Base-by-base conservation (phyloP, 2,329 filamentous ascomycete genomes). In the Lasiodiplodia citricola region DNA sequence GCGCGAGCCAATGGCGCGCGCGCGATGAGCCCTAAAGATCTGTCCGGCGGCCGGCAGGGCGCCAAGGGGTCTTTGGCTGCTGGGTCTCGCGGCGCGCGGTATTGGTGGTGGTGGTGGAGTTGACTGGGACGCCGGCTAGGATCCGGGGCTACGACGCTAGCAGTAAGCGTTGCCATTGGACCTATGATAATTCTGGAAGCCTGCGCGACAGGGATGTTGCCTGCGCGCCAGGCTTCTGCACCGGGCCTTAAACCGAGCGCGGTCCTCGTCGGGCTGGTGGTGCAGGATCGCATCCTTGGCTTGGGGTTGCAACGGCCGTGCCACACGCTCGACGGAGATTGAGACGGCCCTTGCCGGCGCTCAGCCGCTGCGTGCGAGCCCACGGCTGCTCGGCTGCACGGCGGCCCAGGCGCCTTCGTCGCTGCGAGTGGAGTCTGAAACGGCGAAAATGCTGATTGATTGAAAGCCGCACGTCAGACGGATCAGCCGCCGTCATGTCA, bases 241-340 rank as follows among this genome's bases (percentile, higher is more conserved):
- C 44, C 51, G 51, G 55, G 63, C 50, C 63, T 66, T 66, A 66
- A 66, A 64, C 60, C 65, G 57, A 58, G 55, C 44, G 55, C 66
- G 55, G 57, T 28, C 55, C 50, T 62, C 50, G 52, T 55, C 50
- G 51, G 63, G 55, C 56, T 52, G 56, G 57, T 62, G 66, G 54
- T 68, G 66, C 66, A 68, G 66, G 55, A 66, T 66, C 63, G 63
- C 63, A 64, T 64, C 60, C 60, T 64, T 64, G 58, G 58, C 58
- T 62, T 62, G 54, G 54, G 55, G 65, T 57, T 58, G 64, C 64
- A 67, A 67, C 66, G 66, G 66, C 66, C 66, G 56, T 68, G 66
- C 66, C 66, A 68, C 66, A 47, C 25, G 50, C 51, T 44, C 37
- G 25, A 51, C 66, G 66, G 66, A 68, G 66, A 68, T 62, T 68